A percentile compares a stretch with the other conserved stretches of the same genome.
These are phyloP conservation scores for Citrus unshiu DNA, from an alignment of 345 rosid species.

Conservation along the genomic window DNA sequence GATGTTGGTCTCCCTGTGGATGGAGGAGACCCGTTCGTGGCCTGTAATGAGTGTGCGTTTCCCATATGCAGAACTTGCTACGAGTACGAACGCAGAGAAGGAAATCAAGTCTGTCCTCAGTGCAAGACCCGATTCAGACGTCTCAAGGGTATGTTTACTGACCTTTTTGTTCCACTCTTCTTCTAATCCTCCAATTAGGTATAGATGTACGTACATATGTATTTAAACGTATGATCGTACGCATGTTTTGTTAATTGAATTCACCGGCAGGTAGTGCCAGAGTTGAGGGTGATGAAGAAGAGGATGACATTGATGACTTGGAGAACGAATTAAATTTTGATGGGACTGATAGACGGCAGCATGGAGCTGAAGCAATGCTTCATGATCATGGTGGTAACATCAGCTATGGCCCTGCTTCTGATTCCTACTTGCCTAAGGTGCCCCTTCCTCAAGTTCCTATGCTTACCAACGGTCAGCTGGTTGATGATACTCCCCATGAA, in stretches of 20 bases:
- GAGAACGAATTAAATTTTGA: constrained; percentile 64
- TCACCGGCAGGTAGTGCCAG: constrained; percentile 52
- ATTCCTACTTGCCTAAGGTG: constrained; percentile 22
- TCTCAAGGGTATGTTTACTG: constrained; percentile 36
- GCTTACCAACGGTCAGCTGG: constrained; percentile 39
- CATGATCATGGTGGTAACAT: constrained; percentile 9
- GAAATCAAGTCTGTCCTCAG: constrained; percentile 52
- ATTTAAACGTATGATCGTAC: too few species aligned
- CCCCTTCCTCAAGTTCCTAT: constrained; percentile 29
- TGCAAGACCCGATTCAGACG: constrained; percentile 63
- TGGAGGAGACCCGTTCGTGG: constrained; percentile 50
- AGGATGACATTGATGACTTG: constrained; percentile 75
- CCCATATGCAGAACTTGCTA: constrained; percentile 62
- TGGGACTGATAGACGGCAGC: constrained; percentile 23
- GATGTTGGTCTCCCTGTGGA: constrained; percentile 36
- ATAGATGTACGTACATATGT: too few species aligned
- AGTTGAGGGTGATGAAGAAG: constrained; percentile 84
- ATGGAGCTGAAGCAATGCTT: constrained; percentile 25
- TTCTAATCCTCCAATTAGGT: neutral
- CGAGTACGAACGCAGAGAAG: constrained; percentile 55
- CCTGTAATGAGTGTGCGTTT: constrained; percentile 61
- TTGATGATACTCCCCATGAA: constrained; percentile 36
- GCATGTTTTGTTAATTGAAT: neutral
- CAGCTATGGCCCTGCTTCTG: constrained; percentile 21
- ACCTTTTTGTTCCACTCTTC: neutral